A percentile compares a stretch with the other conserved stretches of the same genome.
These are phyloP conservation scores for Tuber magnatum DNA, from an alignment of 495 filamentous ascomycete genomes.

Conservation along the genomic window DNA sequence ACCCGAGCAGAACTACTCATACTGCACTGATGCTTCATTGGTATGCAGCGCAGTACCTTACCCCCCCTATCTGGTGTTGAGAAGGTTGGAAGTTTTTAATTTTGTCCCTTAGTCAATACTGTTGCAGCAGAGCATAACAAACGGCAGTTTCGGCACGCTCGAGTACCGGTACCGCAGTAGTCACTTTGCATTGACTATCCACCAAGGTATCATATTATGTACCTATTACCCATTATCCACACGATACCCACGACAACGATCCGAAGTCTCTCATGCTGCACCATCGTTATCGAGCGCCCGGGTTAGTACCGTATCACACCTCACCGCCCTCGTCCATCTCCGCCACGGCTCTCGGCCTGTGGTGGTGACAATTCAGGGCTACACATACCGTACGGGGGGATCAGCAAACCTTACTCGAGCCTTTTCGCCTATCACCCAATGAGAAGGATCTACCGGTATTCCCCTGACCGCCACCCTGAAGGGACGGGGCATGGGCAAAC, in stretches of 20 bases:
- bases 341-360: not conserved
- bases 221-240: too few relatives aligned
- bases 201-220: not conserved
- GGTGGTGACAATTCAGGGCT: not conserved
- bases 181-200: not conserved
- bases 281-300: not conserved
- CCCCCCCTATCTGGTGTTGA: not conserved
- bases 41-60: not conserved
- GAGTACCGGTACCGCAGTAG: not conserved
- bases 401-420: not conserved
- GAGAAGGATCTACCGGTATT: not conserved
- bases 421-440: not conserved
- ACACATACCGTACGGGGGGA: not conserved
- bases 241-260: not conserved
- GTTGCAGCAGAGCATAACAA: not conserved
- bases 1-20: not conserved
- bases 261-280: too few relatives aligned
- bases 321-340: not conserved
- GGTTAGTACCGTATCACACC: not conserved
- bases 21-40: not conserved
- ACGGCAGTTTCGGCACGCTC: not conserved
- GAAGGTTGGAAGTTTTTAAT: not conserved
- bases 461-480: not conserved
- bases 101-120: not conserved
- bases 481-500: too few relatives aligned